These are phyloP conservation scores for Firmiana major DNA, from an alignment of 345 rosid species.

Conservation along the genomic window DNA sequence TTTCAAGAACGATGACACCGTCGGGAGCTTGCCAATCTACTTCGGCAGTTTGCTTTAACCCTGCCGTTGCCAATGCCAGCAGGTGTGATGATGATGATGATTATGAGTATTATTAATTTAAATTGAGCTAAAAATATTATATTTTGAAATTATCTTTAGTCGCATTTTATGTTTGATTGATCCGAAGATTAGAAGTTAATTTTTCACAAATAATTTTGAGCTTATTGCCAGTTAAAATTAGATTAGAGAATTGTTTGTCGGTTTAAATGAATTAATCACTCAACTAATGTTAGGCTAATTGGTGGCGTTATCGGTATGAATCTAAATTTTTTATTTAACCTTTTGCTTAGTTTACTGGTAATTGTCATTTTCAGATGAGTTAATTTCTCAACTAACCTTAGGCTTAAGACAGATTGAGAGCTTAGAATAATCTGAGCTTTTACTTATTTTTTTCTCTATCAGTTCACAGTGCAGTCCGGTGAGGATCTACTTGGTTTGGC, in stretches of 20 bases:
- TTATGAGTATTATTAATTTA: neutral
- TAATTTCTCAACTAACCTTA: neutral
- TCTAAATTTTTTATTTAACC: neutral
- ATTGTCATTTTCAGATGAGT: neutral
- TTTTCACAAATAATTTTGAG: neutral
- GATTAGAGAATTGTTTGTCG: neutral
- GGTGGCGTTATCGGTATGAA: neutral
- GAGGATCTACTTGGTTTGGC: conserved; percentile 85
- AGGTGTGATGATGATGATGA: conserved; percentile 36
- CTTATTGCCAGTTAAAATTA: neutral
- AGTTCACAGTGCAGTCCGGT: conserved; percentile 91
- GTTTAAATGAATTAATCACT: neutral
- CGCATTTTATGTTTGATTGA: neutral
- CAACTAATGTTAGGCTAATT: neutral
- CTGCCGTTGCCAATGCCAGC: conserved; percentile 94
- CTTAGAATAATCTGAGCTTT: neutral
- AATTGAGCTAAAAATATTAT: neutral
- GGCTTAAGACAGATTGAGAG: neutral
- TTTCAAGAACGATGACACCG: conserved; percentile 53
- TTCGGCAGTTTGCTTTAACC: too few species aligned
- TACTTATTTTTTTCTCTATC: conserved; percentile 15
- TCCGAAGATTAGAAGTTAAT: neutral
- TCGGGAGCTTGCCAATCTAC: conserved; percentile 73
- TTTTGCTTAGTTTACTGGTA: neutral
- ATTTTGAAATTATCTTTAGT: neutral